Base-by-base conservation (phyloP, 306 rosid genomes). In the Leucaena leucocephala region DNA sequence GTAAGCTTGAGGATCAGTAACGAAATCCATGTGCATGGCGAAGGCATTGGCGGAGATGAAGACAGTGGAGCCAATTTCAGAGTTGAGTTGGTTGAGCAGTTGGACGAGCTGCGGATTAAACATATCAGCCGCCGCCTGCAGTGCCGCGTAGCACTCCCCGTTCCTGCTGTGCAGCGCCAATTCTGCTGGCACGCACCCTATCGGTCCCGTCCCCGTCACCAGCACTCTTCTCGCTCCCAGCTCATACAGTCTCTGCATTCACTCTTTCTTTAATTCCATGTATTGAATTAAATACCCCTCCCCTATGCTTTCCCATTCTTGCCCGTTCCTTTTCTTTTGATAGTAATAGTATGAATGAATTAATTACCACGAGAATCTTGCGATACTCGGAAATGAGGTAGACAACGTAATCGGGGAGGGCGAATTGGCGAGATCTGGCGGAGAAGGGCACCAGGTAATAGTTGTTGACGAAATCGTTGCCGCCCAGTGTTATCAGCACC, bases 381-480 rank as follows among this genome's bases (percentile, higher is more conserved):
- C 90, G 90, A 78, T 93, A 93, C 86, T 93, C 98, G 0, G 97
- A 91, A 33, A 93, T 90, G 78, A 93, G 74, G 72, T 78, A 90
- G 27, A 80, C 90, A 45, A 93, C 97, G 19, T 88, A 93, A 77
- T 93, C 89, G 0, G 97, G 97, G 34, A 93, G 92, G 21, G 91
- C 39, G 75, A 73, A 93, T 22, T 93, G 95, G 68, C 97, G 97
- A 39, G 98, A 93, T 80, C 98, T 90, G 7, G 97, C 92, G 27
- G 98, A 93, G 81, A 78, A 91, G 4, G 98, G 98, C 16, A 93
- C 68, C 57, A 93, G 71, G 82, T 74, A 93, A 83, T 93, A 93
- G 80, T 93, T 93, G 92, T 93, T 93, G 3, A 93, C 98, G 82
- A 93, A 93, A 78, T 93, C 98, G 66, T 93, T 93, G 19, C 98